Evolutionary conservation across 2,329 filamentous ascomycete genomes (phyloP).

Genomic region (Sporothrix luriei): DNA sequence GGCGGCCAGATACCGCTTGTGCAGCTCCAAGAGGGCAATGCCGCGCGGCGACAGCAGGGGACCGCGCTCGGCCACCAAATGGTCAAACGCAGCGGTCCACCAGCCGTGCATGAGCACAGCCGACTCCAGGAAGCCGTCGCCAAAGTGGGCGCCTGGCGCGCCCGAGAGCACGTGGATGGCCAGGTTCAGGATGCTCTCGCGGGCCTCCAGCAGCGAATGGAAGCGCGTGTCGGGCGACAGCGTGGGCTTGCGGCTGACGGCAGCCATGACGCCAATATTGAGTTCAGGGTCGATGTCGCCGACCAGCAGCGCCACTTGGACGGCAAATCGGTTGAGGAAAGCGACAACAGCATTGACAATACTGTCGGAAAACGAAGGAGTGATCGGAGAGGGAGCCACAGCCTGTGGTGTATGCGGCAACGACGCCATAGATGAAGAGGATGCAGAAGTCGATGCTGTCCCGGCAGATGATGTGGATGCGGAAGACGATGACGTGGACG

Average conservation of each 20-base stretch:
- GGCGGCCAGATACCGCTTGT: conserved; percentile 25
- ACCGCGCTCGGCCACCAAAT: background rate
- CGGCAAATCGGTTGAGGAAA: conserved; percentile 31
- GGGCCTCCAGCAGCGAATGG: conserved; percentile 19
- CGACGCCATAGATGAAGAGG: too few relatives aligned
- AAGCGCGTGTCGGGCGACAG: conserved; percentile 12
- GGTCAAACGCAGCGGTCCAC: conserved; percentile 26
- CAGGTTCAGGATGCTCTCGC: conserved; percentile 24
- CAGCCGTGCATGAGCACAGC: background rate
- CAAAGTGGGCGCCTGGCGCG: background rate
- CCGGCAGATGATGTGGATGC: background rate
- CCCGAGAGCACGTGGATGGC: conserved; percentile 11
- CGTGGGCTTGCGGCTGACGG: background rate
- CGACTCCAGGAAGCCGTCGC: background rate
- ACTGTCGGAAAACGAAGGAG: conserved; percentile 4
- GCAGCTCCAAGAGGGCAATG: conserved; percentile 26
- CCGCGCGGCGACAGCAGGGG: background rate
- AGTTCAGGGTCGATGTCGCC: conserved; percentile 26
- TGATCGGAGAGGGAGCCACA: background rate
- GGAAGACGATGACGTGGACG: background rate
- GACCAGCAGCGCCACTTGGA: conserved; percentile 30
- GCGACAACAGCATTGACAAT: conserved; percentile 27
- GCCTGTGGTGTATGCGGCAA: background rate
- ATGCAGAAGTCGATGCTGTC: background rate
- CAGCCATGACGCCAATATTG: background rate